Evolutionary conservation across 495 filamentous ascomycete genomes (phyloP).

Genomic region (Lepidopterella palustris): DNA sequence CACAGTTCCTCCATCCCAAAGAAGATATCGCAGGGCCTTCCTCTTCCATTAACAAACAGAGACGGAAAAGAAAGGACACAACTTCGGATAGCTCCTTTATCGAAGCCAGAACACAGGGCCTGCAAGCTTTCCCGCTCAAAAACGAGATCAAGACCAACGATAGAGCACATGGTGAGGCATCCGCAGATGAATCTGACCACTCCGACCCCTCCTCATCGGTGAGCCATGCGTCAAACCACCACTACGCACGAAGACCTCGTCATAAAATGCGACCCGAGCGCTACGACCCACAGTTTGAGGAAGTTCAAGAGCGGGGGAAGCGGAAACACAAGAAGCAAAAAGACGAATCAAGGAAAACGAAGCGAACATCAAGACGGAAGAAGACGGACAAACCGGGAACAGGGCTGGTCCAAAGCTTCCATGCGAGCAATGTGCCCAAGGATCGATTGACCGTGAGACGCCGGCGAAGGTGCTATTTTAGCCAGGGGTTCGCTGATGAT

Average conservation of each 20-base stretch:
- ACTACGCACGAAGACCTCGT: slow-evolving; percentile 33
- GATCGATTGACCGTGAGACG: slow-evolving; percentile 42
- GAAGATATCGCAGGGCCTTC: background rate
- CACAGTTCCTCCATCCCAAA: slow-evolving; percentile 12
- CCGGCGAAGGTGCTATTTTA: slow-evolving; percentile 45
- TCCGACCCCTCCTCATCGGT: slow-evolving; percentile 6
- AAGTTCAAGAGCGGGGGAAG: slow-evolving; percentile 33
- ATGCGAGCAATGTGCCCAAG: slow-evolving; percentile 55
- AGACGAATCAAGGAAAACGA: slow-evolving; percentile 26
- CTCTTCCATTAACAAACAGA: background rate
- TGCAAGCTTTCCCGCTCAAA: slow-evolving; percentile 7
- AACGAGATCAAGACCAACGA: slow-evolving; percentile 6
- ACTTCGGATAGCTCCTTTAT: slow-evolving; percentile 37
- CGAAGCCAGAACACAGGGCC: slow-evolving; percentile 11
- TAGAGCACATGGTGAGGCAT: slow-evolving; percentile 1
- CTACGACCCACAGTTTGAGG: slow-evolving; percentile 45
- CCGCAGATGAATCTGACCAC: slow-evolving; percentile 7
- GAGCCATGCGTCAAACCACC: slow-evolving; percentile 15
- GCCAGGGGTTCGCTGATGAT: slow-evolving; percentile 11
- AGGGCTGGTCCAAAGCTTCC: slow-evolving; percentile 56
- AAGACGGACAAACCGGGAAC: slow-evolving; percentile 38
- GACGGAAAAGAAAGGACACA: slow-evolving; percentile 25
- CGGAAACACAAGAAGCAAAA: slow-evolving; percentile 17
- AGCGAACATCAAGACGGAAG: slow-evolving; percentile 34
- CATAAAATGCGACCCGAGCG: slow-evolving; percentile 34